Evolutionary conservation across 176 grass and related monocot genomes (phyloP).

Genomic region (Phyllostachys edulis): DNA sequence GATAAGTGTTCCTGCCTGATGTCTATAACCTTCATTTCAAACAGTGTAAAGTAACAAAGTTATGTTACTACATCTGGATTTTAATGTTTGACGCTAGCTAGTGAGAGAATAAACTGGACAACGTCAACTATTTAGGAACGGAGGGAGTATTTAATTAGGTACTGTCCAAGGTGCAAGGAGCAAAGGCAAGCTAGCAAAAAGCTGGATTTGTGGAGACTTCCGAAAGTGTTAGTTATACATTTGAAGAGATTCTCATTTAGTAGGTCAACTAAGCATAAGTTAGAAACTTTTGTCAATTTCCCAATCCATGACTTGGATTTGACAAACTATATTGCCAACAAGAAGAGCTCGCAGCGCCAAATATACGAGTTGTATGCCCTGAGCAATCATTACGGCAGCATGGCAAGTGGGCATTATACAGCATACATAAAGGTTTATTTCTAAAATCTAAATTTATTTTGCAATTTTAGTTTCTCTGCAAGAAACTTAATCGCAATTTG

Average conservation of each 20-base stretch:
- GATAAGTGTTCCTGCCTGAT: too few relatives aligned
- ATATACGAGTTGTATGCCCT: conserved; percentile 87
- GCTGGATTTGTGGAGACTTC: conserved; percentile 96
- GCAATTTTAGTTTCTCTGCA: neutral
- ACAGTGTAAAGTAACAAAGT: conserved; percentile 15
- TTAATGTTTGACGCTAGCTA: too few relatives aligned
- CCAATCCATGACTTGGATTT: conserved; percentile 94
- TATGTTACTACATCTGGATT: too few relatives aligned
- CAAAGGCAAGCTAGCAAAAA: conserved; percentile 99
- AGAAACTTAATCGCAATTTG: neutral
- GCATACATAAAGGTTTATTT: conserved; percentile 86
- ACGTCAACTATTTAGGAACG: too few relatives aligned
- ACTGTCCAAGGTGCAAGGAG: conserved; percentile 94
- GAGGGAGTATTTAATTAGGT: conserved; percentile 74
- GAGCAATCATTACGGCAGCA: conserved; percentile 97
- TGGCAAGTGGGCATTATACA: conserved; percentile 98
- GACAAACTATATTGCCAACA: conserved; percentile 92
- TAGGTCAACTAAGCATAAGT: conserved; percentile 87
- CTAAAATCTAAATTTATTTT: neutral
- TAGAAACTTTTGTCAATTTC: conserved; percentile 96
- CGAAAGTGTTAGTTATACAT: conserved; percentile 96
- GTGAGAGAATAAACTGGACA: too few relatives aligned
- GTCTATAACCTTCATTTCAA: too few relatives aligned
- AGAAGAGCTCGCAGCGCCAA: conserved; percentile 65
- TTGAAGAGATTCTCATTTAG: conserved; percentile 98